These are phyloP conservation scores for Toxicodendron radicans DNA, from an alignment of 345 rosid genomes.

Conservation along the genomic window DNA sequence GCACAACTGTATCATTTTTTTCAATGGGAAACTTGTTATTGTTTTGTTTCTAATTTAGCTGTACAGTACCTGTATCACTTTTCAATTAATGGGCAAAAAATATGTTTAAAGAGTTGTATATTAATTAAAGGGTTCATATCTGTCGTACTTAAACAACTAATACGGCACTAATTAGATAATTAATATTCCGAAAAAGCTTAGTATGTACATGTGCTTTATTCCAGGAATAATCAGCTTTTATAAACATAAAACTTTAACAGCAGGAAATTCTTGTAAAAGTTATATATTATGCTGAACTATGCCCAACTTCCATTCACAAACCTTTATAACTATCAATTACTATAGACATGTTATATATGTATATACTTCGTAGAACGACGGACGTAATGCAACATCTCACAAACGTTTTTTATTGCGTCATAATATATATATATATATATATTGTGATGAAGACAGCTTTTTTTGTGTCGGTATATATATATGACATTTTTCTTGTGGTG, in stretches of 20 bases:
- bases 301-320: not conserved
- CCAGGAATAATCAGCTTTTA: not conserved
- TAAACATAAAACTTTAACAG: not conserved
- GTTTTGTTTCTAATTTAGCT: not conserved
- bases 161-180: not conserved
- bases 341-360: no score
- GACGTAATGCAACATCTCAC: no score
- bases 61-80: conserved; percentile 12
- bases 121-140: not conserved
- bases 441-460: no score
- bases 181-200: not conserved
- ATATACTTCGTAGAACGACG: no score
- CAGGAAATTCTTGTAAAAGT: not conserved
- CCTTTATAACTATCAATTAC: no score
- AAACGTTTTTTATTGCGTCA: no score
- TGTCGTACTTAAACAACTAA: not conserved
- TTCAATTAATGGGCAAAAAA: not conserved
- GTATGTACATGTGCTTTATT: not conserved
- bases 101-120: not conserved
- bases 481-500: no score
- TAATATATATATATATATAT: no score
- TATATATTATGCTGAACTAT: not conserved
- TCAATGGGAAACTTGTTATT: not conserved
- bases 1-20: conserved; percentile 12
- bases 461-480: no score